Base-by-base conservation (phyloP, 2,329 filamentous ascomycete species). In the Botrytis elliptica region DNA sequence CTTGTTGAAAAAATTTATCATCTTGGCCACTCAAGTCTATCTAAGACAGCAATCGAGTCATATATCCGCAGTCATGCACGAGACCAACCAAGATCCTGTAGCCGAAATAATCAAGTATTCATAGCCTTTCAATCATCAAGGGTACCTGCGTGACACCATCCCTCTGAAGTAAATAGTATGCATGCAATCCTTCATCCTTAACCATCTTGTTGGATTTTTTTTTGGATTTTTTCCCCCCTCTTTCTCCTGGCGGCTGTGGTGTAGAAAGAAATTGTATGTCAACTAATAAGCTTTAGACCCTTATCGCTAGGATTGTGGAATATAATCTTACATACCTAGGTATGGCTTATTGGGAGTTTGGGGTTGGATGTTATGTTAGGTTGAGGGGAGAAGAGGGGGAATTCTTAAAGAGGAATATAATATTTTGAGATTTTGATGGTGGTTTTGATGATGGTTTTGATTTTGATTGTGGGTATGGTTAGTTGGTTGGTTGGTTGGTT, bases 31-130 rank as follows among this genome's bases (percentile, higher is more conserved):
- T 55, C 10, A 8, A 25, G n/a, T 18, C 60, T 65, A 64, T 71
- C n/a, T 66, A 71, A 71, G 60, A 66, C 60, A 69, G 18, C 6
- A 57, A 57, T 71, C 25, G 42, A 66, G 60, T 66, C 59, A 66
- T 57, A 64, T 52, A 44, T 66, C n/a, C 62, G 36, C n/a, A 72
- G 70, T 67, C 46, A 40, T 68, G 52, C 46, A 67, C 63, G 52
- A n/a, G 63, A 57, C 38, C 36, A 33, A 44, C 29, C 46, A 71
- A 42, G 16, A 42, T 66, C 59, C 16, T 44, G 57, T 63, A 18
- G 33, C n/a, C 18, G 25, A 9, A 25, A 71, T 33, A 18, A n/a
- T 3, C 18, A 65, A 63, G 20, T 38, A 63, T 18, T 25, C 10
- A 14, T 36, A 36, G 38, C 12, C 38, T 36, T 57, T 22, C 33